Conservation (phyloP, 495 filamentous ascomycete genomes). For the Halenospora varia region DNA sequence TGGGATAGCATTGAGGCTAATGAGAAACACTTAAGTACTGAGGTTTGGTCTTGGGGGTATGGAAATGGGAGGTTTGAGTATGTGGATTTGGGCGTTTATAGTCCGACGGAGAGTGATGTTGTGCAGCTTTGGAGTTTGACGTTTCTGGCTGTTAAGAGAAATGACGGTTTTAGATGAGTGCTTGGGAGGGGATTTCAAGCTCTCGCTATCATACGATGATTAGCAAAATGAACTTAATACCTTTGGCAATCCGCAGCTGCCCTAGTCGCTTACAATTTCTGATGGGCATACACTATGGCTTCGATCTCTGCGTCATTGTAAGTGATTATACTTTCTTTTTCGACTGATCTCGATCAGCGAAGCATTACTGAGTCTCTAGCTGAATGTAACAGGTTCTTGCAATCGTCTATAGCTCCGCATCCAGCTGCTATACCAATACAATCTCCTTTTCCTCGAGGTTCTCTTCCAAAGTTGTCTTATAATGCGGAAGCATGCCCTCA, state of each 20-base stretch:
- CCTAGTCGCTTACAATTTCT: too few relatives aligned
- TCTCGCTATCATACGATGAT: too few relatives aligned
- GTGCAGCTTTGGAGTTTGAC: slow-evolving; percentile 54
- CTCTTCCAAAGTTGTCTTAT: neutral
- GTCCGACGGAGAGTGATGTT: slow-evolving; percentile 45
- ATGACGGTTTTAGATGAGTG: slow-evolving; percentile 21
- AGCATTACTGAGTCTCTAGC: too few relatives aligned
- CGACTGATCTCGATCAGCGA: too few relatives aligned
- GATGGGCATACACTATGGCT: too few relatives aligned
- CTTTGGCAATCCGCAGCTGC: too few relatives aligned
- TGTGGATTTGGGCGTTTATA: slow-evolving; percentile 43
- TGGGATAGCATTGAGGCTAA: slow-evolving; percentile 59
- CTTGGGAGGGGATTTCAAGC: too few relatives aligned
- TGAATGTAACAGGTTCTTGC: too few relatives aligned
- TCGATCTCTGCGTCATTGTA: too few relatives aligned
- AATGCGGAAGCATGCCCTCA: neutral
- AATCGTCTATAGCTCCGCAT: too few relatives aligned
- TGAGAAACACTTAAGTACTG: slow-evolving; percentile 43
- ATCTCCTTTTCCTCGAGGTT: neutral
- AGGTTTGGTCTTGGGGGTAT: slow-evolving; percentile 64
- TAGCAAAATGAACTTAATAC: too few relatives aligned
- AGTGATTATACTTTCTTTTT: too few relatives aligned
- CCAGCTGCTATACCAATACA: neutral
- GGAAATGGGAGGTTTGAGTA: slow-evolving; percentile 42
- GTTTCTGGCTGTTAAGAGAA: slow-evolving; percentile 47